Conservation (phyloP, 352 stramenopile species). For the Pythium phragmiticola region DNA sequence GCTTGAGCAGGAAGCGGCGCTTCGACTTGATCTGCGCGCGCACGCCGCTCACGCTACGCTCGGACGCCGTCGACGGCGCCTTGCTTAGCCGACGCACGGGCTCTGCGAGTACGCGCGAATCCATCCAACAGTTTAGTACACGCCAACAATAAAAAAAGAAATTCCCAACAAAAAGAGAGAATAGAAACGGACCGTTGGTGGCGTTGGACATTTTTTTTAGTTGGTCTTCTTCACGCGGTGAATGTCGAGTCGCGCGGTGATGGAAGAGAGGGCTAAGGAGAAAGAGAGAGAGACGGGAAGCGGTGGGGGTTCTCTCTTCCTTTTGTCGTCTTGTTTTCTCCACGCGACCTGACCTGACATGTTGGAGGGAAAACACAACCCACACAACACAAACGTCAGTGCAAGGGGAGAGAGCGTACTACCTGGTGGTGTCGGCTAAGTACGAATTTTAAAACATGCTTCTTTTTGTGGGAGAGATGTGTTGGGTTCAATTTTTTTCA, state of each 20-base stretch:
- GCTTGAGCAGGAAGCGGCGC: conserved; percentile 79
- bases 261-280: neutral
- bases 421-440: conserved; percentile 1
- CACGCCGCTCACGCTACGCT: conserved; percentile 17
- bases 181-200: neutral
- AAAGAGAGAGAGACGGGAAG: neutral
- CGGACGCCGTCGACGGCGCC: conserved; percentile 18
- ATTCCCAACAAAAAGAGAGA: neutral
- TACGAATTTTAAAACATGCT: conserved; percentile 8
- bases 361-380: conserved; percentile 6
- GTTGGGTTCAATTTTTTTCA: no score
- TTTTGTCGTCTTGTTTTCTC: neutral
- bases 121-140: conserved; percentile 4
- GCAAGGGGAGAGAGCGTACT: neutral
- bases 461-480: neutral
- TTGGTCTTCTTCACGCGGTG: no score
- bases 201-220: neutral
- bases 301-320: neutral
- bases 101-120: conserved; percentile 5
- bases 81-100: conserved; percentile 18
- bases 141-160: conserved; percentile 10
- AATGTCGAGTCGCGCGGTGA: neutral
- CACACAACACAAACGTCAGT: conserved; percentile 9
- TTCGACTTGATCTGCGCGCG: conserved; percentile 56
- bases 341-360: neutral